Percentiles rank a stretch among this genome's conserved stretches.
phyloP scores from a whole-genome alignment of 2,329 filamentous ascomycete genomes.

The Colletotrichum musicola region DNA sequence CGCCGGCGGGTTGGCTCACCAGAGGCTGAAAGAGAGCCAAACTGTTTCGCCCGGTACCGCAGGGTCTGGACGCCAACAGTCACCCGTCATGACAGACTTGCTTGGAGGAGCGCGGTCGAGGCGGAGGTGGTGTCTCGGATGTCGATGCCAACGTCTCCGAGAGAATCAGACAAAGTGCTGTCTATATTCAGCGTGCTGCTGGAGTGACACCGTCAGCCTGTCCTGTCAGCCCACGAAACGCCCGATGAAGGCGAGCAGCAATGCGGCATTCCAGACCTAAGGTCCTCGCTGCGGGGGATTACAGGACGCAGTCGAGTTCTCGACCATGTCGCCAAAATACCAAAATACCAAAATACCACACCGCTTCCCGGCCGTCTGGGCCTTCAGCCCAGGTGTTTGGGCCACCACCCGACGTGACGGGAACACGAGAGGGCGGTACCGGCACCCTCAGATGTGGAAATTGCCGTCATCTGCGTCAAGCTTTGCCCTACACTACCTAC shows the following conservation, averaged over 20 bases:
- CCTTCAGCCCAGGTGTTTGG: too few species aligned
- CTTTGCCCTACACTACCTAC: too few species aligned
- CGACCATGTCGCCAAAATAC: too few species aligned
- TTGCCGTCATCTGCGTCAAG: background rate
- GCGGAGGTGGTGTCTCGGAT: conserved; percentile 3
- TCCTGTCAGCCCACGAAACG: conserved; percentile 9
- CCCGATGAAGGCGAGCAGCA: background rate
- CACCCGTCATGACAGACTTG: conserved; percentile 2
- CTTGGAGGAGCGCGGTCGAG: background rate
- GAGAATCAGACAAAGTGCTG: background rate
- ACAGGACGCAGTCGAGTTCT: too few species aligned
- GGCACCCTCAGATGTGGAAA: background rate
- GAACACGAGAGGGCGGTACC: background rate
- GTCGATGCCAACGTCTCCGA: conserved; percentile 1
- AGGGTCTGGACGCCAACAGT: conserved; percentile 6
- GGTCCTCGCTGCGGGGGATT: too few species aligned
- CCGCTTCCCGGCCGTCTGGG: too few species aligned
- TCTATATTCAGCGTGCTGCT: background rate
- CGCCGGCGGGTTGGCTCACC: background rate
- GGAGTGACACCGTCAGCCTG: background rate
- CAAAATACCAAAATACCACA: too few species aligned
- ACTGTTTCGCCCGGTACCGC: conserved; percentile 2
- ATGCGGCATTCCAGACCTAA: too few species aligned
- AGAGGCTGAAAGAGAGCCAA: background rate
- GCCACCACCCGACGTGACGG: too few species aligned